Conservation (phyloP, 2,329 filamentous ascomycete genomes). For the Pseudocercospora pini-densiflorae region DNA sequence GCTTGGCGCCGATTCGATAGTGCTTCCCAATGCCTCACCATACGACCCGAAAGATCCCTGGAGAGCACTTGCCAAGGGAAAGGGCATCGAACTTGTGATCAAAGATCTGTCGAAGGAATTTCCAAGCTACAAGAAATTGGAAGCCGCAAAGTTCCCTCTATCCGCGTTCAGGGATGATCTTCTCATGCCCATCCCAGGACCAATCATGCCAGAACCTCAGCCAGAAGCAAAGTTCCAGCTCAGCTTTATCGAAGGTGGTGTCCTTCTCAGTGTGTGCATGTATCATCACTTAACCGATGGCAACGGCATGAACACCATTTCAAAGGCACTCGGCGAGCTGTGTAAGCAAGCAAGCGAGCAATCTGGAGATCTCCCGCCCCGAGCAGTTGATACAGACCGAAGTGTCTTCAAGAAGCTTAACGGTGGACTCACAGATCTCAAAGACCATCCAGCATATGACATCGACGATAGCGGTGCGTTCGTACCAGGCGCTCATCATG, state of each 20-base stretch:
- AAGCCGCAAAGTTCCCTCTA: constrained; percentile 23
- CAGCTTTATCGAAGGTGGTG: constrained; percentile 27
- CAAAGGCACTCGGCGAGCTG: constrained; percentile 26
- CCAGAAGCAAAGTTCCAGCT: constrained; percentile 25
- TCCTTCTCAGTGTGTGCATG: constrained; percentile 28
- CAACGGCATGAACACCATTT: constrained; percentile 31
- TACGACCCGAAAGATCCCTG: constrained; percentile 24
- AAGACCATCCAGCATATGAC: constrained; percentile 25
- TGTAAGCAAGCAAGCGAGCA: constrained; percentile 23
- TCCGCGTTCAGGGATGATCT: constrained; percentile 26
- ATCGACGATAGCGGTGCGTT: constrained; percentile 13
- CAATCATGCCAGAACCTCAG: constrained; percentile 27
- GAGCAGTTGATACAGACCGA: constrained; percentile 22
- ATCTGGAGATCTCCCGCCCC: constrained; percentile 22
- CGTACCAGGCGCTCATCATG: constrained; percentile 22
- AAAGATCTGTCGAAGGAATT: constrained; percentile 25
- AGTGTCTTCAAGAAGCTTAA: constrained; percentile 19
- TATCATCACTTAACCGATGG: constrained; percentile 30
- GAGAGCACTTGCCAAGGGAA: constrained; percentile 20
- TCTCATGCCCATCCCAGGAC: constrained; percentile 26
- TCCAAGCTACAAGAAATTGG: constrained; percentile 21
- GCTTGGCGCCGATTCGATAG: constrained; percentile 21
- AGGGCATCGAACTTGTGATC: constrained; percentile 25
- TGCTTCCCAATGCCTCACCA: constrained; percentile 21
- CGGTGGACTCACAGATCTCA: constrained; percentile 20